phyloP scores from a whole-genome alignment of 208 protist genomes.

The Trypanosoma theileri region DNA sequence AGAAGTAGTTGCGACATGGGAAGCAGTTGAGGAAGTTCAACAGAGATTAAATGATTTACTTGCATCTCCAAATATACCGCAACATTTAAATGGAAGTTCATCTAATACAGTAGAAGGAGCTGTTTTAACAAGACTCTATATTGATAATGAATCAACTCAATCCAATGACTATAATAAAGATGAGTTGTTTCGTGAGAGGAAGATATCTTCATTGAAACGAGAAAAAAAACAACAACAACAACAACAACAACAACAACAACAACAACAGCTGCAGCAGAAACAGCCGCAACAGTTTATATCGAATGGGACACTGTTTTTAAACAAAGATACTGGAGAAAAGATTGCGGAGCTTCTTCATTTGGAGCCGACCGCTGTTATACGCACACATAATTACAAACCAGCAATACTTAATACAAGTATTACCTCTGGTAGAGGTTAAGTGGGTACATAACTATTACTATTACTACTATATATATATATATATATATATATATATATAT shows the following conservation, averaged over 20 bases:
- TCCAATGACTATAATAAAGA: neutral
- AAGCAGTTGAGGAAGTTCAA: neutral
- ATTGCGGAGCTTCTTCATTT: slow-evolving; percentile 20
- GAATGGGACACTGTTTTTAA: slow-evolving; percentile 1
- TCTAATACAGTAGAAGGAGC: neutral
- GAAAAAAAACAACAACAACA: no score
- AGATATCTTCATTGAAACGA: no score
- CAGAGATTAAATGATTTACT: neutral
- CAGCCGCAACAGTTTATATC: neutral
- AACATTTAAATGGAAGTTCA: neutral
- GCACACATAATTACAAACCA: neutral
- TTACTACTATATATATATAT: no score
- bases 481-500: no score
- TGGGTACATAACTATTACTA: no score
- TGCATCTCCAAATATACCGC: neutral
- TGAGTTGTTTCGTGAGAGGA: no score
- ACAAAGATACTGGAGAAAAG: slow-evolving; percentile 15
- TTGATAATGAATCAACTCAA: neutral
- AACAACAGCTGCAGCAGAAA: neutral
- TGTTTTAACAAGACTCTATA: neutral
- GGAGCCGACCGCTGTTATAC: slow-evolving; percentile 4
- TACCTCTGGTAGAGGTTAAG: neutral
- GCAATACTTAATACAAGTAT: neutral
- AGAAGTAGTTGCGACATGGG: neutral
- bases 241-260: neutral